Base-by-base conservation (phyloP, 164 flowering plant species). In the Umbilicus rupestris region DNA sequence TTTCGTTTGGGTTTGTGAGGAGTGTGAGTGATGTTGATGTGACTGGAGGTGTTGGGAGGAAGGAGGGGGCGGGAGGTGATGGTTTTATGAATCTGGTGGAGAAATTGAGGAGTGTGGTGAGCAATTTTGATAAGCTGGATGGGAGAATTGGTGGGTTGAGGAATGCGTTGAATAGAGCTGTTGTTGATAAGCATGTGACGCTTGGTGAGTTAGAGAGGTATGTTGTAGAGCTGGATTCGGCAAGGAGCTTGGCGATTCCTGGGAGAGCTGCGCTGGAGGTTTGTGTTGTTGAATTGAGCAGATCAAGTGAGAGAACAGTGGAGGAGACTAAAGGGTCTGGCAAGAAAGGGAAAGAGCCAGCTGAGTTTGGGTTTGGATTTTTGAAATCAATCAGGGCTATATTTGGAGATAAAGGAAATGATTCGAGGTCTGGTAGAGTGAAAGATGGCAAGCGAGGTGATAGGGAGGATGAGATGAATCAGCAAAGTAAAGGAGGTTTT, bases 1-100 rank as follows among this genome's bases (percentile, higher is more conserved):
- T 86, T 76, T 82, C 84, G 2, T 63, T 85, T 65, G 98, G 98
- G 65, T 73, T 84, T 69, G 75, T 83, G 62, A 83, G 83, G 31
- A 81, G 79, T 11, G 79, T 81, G 5, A 64, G 55, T 39, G 29
- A 57, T 37, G 39, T 60, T 26, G 77, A 63, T 24, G 76, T 69
- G 39, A 44, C 73, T 31, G 35, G 73, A 59, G 63, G 39, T 17
- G 73, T 26, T 73, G 76, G 67, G 19, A 69, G 41, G 71, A 76
- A 71, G 66, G 79, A 64, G 58, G 73, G 69, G 39, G n/a, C 19
- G 39, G 76, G 71, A 63, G 89, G 78, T 52, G 86, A 81, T 37
- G 50, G 17, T 74, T 84, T 44, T 60, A 72, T 50, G 84, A 66
- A 14, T 70, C 83, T 69, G 84, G 80, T 77, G 76, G 10, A 50